These are phyloP conservation scores for Casaregolazyma lundiana DNA, from an alignment of 1,139 yeast species.

Conservation along the genomic window DNA sequence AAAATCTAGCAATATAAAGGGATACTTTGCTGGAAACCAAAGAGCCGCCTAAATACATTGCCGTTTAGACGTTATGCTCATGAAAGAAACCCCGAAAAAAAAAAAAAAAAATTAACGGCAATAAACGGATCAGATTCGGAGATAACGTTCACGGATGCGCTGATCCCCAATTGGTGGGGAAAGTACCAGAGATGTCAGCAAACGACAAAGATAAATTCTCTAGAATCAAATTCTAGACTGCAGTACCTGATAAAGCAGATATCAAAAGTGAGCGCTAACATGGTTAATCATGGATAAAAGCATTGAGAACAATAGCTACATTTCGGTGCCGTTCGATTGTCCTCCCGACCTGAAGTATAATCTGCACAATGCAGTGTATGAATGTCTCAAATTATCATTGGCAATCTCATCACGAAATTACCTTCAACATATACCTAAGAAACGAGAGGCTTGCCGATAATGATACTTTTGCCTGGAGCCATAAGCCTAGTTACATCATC, in stretches of 20 bases:
- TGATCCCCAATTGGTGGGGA: neutral
- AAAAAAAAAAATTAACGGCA: neutral
- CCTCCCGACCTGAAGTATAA: neutral
- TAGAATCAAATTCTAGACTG: neutral
- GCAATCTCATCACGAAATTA: neutral
- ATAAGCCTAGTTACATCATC: neutral
- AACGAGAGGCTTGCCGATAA: neutral
- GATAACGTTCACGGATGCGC: neutral
- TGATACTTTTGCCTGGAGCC: neutral
- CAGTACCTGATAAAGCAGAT: neutral
- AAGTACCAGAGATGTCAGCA: neutral
- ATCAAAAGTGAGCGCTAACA: neutral
- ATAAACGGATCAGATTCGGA: neutral
- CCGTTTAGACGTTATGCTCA: no score
- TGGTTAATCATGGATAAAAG: neutral
- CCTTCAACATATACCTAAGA: neutral
- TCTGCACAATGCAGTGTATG: neutral
- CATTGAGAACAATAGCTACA: neutral
- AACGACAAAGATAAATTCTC: no score
- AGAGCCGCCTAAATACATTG: no score
- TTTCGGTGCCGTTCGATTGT: neutral
- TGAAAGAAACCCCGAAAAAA: neutral
- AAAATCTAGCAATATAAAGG: neutral
- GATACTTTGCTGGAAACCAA: no score
- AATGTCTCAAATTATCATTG: slow-evolving; percentile 1